These are phyloP conservation scores for Marsdenia floribunda DNA, from an alignment of 257 asterid species.

Conservation along the genomic window DNA sequence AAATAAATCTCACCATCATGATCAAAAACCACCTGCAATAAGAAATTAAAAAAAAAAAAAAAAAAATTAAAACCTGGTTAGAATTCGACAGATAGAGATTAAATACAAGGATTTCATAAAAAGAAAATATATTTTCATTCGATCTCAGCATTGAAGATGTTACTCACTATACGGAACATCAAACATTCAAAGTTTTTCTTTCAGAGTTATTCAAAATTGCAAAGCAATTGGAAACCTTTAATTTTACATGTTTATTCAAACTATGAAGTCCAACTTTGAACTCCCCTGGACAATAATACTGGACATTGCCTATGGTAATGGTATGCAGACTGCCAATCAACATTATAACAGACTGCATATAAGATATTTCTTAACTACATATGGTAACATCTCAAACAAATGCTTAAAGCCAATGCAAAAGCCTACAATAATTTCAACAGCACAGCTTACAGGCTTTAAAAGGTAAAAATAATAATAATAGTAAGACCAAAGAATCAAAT, in stretches of 20 bases:
- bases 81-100: slow-evolving; percentile 16
- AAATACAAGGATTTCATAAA: neutral
- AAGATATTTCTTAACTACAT: neutral
- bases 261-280: neutral
- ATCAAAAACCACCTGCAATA: slow-evolving; percentile 82
- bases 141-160: neutral
- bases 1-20: slow-evolving; percentile 71
- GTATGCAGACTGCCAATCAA: neutral
- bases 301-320: neutral
- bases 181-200: neutral
- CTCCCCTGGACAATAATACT: neutral
- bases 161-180: neutral
- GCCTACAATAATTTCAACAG: neutral
- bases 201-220: neutral
- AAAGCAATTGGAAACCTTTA: neutral
- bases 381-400: slow-evolving; percentile 1
- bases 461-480: neutral
- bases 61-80: slow-evolving; percentile 17
- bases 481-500: neutral
- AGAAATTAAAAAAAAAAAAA: neutral
- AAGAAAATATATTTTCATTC: neutral
- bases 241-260: neutral
- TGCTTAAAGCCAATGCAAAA: slow-evolving; percentile 6
- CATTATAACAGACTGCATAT: neutral
- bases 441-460: neutral